These are phyloP conservation scores for Podosphaera aphanis DNA, from an alignment of 2,329 filamentous ascomycete genomes.

Conservation along the genomic window DNA sequence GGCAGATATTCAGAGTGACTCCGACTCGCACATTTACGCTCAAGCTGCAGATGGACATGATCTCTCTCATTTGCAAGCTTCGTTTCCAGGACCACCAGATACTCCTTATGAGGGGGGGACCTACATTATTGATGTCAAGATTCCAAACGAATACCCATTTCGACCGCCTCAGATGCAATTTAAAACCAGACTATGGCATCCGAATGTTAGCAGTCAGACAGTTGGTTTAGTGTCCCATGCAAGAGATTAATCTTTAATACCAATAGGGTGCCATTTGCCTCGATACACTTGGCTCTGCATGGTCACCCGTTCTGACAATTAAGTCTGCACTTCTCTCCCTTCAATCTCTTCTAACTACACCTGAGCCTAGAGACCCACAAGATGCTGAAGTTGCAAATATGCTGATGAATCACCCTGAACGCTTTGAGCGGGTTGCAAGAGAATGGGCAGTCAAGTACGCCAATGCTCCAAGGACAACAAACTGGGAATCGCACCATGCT, in stretches of 20 bases:
- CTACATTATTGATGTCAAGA: conserved; percentile 63
- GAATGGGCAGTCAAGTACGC: conserved; percentile 80
- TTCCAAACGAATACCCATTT: conserved; percentile 81
- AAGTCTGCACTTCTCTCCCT: conserved; percentile 86
- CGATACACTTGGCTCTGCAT: conserved; percentile 69
- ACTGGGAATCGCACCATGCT: conserved; percentile 21
- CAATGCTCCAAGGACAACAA: conserved; percentile 38
- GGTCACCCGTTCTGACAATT: conserved; percentile 91
- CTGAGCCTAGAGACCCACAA: conserved; percentile 89
- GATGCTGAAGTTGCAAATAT: conserved; percentile 87
- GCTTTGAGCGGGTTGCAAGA: conserved; percentile 60
- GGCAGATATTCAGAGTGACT: conserved; percentile 49
- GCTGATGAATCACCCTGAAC: conserved; percentile 55
- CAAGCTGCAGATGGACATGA: conserved; percentile 36
- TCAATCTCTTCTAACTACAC: conserved; percentile 75
- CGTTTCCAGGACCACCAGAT: conserved; percentile 68
- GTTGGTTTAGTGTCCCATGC: conserved; percentile 26
- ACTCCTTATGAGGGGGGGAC: conserved; percentile 80
- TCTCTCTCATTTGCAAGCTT: conserved; percentile 61
- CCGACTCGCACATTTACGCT: conserved; percentile 53
- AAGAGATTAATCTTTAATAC: conserved; percentile 9
- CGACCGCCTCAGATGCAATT: conserved; percentile 80
- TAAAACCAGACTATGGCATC: conserved; percentile 86
- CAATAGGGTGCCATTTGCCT: conserved; percentile 80
- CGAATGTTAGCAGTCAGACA: conserved; percentile 84